Evolutionary conservation across 495 filamentous ascomycete genomes (phyloP).

Genomic region (Astrocystis sublimbata): DNA sequence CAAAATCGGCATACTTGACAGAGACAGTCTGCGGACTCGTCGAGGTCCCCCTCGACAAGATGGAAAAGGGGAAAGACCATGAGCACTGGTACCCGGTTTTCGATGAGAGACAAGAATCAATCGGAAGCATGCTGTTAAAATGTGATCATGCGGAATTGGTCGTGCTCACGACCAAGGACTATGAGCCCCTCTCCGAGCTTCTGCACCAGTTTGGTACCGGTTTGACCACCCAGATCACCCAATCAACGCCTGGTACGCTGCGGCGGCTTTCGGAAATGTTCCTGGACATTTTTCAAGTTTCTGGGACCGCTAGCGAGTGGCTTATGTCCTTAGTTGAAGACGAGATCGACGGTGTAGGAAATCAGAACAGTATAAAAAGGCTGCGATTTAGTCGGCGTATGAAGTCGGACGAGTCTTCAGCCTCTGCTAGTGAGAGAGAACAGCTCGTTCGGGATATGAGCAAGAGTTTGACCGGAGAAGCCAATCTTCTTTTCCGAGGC

Average conservation of each 20-base stretch:
- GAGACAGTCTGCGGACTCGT: slow-evolving; percentile 67
- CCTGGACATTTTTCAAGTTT: slow-evolving; percentile 94
- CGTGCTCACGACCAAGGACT: slow-evolving; percentile 83
- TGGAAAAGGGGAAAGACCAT: slow-evolving; percentile 73
- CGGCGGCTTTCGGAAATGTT: slow-evolving; percentile 81
- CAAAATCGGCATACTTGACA: slow-evolving; percentile 36
- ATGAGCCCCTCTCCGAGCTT: slow-evolving; percentile 78
- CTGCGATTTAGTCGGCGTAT: slow-evolving; percentile 74
- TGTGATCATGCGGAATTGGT: slow-evolving; percentile 82
- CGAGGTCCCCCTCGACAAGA: slow-evolving; percentile 80
- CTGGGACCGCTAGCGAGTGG: slow-evolving; percentile 86
- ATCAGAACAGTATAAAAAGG: slow-evolving; percentile 68
- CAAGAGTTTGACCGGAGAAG: slow-evolving; percentile 70
- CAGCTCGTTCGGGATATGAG: slow-evolving; percentile 61
- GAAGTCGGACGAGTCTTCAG: slow-evolving; percentile 75
- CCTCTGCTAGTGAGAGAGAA: slow-evolving; percentile 56
- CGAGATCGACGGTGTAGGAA: slow-evolving; percentile 91
- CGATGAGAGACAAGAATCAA: slow-evolving; percentile 65
- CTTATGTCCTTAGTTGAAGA: slow-evolving; percentile 91
- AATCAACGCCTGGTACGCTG: slow-evolving; percentile 73
- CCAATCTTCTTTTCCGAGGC: slow-evolving; percentile 92
- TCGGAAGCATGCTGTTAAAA: slow-evolving; percentile 88
- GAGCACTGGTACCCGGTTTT: slow-evolving; percentile 90
- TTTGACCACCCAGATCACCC: slow-evolving; percentile 80
- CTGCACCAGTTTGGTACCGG: slow-evolving; percentile 82